phyloP scores from a whole-genome alignment of 129 eudicot species.

The Calendula officinalis region DNA sequence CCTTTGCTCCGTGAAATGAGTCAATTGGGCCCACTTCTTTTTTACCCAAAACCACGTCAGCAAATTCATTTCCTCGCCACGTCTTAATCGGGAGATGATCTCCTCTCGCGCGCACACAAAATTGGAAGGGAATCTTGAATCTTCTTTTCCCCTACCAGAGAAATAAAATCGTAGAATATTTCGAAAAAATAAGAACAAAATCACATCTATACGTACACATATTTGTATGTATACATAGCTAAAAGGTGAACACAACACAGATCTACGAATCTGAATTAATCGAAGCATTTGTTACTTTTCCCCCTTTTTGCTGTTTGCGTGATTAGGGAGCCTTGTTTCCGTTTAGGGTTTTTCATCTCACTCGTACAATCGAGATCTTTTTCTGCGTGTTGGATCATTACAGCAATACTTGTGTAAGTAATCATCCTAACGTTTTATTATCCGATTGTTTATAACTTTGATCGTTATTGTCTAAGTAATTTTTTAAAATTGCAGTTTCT shows the following conservation, averaged over 20 bases:
- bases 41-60: conserved; percentile 13
- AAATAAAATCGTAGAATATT: conserved; percentile 6
- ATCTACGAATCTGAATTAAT: conserved; percentile 27
- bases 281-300: conserved; percentile 19
- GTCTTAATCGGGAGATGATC: conserved; percentile 11
- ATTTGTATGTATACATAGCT: conserved; percentile 17
- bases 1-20: neutral
- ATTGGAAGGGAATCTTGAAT: conserved; percentile 43
- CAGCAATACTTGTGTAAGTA: conserved; percentile 27
- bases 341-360: conserved; percentile 35
- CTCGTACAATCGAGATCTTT: conserved; percentile 19
- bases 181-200: neutral
- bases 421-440: conserved; percentile 4
- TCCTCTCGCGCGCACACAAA: conserved; percentile 38
- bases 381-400: conserved; percentile 2
- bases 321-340: conserved; percentile 14
- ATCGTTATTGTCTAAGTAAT: neutral
- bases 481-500: conserved; percentile 10
- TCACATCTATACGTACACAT: conserved; percentile 19
- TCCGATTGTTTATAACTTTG: neutral
- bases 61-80: conserved; percentile 15
- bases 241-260: conserved; percentile 23
- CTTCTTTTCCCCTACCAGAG: conserved; percentile 20
- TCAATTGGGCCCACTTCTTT: conserved; percentile 7
- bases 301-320: conserved; percentile 34